phyloP scores from a whole-genome alignment of 202 grass and related monocot species.

The Eragrostis tef region DNA sequence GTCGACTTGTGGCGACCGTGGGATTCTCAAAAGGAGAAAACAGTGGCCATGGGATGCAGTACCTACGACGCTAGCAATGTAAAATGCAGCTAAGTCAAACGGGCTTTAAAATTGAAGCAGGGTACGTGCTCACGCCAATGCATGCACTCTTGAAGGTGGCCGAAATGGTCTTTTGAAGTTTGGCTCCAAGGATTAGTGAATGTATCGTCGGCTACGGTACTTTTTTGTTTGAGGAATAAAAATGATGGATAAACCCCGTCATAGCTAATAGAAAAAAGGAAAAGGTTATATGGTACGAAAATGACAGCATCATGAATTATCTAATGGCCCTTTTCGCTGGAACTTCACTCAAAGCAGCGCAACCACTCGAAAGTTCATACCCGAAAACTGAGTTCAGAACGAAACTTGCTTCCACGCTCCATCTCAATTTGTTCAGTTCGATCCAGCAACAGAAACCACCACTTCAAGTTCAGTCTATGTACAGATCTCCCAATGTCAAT shows the following conservation, averaged over 20 bases:
- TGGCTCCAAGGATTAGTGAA: neutral
- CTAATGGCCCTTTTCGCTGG: neutral
- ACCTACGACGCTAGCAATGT: neutral
- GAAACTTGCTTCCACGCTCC: neutral
- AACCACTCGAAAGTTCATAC: neutral
- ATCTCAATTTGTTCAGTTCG: neutral
- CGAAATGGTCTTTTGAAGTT: neutral
- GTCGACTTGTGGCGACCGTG: conserved; percentile 23
- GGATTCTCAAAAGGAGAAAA: conserved; percentile 42
- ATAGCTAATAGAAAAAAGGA: neutral
- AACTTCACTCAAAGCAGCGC: neutral
- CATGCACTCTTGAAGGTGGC: neutral
- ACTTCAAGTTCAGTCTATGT: neutral
- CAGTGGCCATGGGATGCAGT: conserved; percentile 20
- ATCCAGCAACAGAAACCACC: no score
- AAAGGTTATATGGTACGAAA: no score
- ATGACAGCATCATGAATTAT: neutral
- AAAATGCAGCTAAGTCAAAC: conserved; percentile 29
- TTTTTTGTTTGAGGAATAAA: neutral
- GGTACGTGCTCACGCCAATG: neutral
- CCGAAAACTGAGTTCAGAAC: neutral
- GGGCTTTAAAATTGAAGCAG: neutral
- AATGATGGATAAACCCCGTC: neutral
- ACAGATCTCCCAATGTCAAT: neutral
- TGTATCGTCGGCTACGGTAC: neutral